Conservation (phyloP, 2,329 filamentous ascomycete genomes). For the Pseudogymnoascus pannorum region DNA sequence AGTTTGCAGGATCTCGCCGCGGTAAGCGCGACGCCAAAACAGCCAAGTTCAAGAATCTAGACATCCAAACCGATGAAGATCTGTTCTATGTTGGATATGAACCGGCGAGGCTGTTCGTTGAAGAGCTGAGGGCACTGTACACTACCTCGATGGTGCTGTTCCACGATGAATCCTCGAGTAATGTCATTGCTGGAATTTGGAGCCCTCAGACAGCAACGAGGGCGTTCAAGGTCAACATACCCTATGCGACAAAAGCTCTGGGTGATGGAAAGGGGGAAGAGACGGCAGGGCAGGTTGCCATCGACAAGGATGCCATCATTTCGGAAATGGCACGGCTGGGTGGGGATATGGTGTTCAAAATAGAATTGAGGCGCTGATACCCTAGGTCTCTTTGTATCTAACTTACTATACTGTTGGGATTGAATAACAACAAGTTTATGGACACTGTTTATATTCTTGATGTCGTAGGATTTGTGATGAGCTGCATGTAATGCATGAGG, state of each 20-base stretch:
- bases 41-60: constrained; percentile 73
- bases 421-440: constrained; percentile 7
- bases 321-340: constrained; percentile 65
- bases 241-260: constrained; percentile 57
- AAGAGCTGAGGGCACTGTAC: constrained; percentile 62
- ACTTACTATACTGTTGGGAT: not conserved
- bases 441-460: not conserved
- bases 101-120: constrained; percentile 55
- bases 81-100: constrained; percentile 45
- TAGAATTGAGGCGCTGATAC: constrained; percentile 40
- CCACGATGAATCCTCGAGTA: constrained; percentile 51
- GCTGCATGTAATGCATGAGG: too few relatives aligned
- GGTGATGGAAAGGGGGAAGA: constrained; percentile 30
- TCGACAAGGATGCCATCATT: constrained; percentile 62
- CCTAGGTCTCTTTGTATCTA: constrained; percentile 5
- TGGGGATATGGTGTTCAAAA: constrained; percentile 58
- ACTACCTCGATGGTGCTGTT: constrained; percentile 72
- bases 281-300: constrained; percentile 41
- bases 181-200: constrained; percentile 58
- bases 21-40: constrained; percentile 32
- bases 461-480: not conserved
- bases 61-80: constrained; percentile 43
- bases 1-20: constrained; percentile 30
- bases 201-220: constrained; percentile 44
- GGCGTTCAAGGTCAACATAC: constrained; percentile 62